These are phyloP conservation scores for Crithidia bombi DNA, from an alignment of 208 protist genomes.

Conservation along the genomic window DNA sequence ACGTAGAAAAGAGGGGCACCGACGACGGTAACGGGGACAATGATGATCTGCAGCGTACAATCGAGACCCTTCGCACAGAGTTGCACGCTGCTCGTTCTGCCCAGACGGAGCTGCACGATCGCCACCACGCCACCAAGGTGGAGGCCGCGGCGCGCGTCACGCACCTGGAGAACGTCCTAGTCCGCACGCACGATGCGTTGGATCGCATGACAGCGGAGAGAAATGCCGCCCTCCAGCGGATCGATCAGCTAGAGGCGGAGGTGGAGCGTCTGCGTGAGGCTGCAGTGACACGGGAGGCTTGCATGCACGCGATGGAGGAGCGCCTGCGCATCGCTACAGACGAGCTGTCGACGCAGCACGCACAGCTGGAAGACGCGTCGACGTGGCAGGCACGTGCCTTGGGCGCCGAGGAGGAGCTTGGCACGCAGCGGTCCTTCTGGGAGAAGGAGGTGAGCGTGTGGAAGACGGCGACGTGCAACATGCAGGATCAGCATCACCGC, in stretches of 20 bases:
- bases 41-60: background rate
- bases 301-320: constrained; percentile 32
- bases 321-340: constrained; percentile 25
- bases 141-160: constrained; percentile 14
- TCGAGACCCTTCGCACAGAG: constrained; percentile 16
- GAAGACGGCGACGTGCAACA: constrained; percentile 41
- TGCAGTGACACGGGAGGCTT: constrained; percentile 15
- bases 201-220: background rate
- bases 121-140: constrained; percentile 14
- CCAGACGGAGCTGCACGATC: constrained; percentile 26
- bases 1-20: background rate
- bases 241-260: constrained; percentile 38
- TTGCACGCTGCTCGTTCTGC: constrained; percentile 18
- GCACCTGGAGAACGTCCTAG: constrained; percentile 26
- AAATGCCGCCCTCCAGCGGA: constrained; percentile 21
- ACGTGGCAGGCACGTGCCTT: constrained; percentile 38
- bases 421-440: constrained; percentile 43
- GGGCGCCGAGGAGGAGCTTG: constrained; percentile 36
- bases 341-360: constrained; percentile 23
- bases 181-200: constrained; percentile 21
- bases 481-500: constrained; percentile 44
- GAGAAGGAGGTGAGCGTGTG: constrained; percentile 46
- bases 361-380: constrained; percentile 9
- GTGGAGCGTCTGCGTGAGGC: constrained; percentile 29
- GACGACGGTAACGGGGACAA: background rate